Evolutionary conservation across 495 filamentous ascomycete species (phyloP).

Genomic region (Talaromyces liani): DNA sequence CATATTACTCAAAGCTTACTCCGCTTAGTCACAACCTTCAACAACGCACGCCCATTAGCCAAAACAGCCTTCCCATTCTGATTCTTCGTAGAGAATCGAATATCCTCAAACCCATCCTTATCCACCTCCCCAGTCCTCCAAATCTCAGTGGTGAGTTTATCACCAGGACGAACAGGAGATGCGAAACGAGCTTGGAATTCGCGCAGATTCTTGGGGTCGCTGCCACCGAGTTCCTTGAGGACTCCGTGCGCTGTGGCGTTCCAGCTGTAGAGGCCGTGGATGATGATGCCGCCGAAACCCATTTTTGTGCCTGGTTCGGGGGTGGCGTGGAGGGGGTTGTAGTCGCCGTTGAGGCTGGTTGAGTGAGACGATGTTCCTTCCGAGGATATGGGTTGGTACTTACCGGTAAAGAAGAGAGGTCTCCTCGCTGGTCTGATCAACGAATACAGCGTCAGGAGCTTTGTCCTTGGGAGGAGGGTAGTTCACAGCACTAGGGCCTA

Average conservation of each 20-base stretch:
- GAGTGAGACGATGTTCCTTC: neutral
- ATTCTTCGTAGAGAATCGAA: conserved; percentile 64
- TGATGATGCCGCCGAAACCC: conserved; percentile 84
- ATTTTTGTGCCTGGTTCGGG: conserved; percentile 79
- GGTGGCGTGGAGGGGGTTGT: conserved; percentile 82
- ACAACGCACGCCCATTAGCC: conserved; percentile 74
- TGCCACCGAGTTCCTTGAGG: conserved; percentile 61
- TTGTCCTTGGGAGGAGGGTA: conserved; percentile 65
- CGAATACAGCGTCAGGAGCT: conserved; percentile 66
- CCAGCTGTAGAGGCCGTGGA: conserved; percentile 82
- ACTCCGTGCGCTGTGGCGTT: conserved; percentile 74
- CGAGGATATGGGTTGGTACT: neutral
- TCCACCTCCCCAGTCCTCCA: conserved; percentile 50
- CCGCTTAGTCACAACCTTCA: conserved; percentile 54
- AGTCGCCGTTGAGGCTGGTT: conserved; percentile 74
- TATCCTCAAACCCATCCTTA: conserved; percentile 66
- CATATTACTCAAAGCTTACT: conserved; percentile 53
- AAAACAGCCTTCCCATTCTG: conserved; percentile 69
- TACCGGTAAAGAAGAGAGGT: conserved; percentile 68
- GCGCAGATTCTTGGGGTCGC: conserved; percentile 69
- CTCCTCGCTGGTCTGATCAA: conserved; percentile 58
- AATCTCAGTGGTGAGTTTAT: conserved; percentile 41
- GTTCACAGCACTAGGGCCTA: conserved; percentile 62
- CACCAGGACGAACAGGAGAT: conserved; percentile 68
- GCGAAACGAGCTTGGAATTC: conserved; percentile 88